Base-by-base conservation (phyloP, 2,329 filamentous ascomycete species). In the Rugonectria rugulosa region DNA sequence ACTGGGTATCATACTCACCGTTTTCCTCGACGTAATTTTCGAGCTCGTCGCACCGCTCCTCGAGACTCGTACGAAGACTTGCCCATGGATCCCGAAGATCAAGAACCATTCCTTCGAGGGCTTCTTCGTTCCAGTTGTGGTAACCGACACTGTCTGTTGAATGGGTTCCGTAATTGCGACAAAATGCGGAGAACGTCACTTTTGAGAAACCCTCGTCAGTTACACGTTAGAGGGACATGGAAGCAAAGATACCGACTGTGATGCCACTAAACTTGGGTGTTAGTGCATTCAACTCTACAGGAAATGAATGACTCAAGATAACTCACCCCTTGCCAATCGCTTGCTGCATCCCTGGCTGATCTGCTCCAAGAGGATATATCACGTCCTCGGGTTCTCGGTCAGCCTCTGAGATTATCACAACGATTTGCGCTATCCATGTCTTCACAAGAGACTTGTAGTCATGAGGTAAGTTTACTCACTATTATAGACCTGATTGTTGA, bases 91-190 rank as follows among this genome's bases (percentile, higher is more conserved):
- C 26, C 1, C 41, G 48, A 24, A 79, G 43, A 26, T 77, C 72
- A 1, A 26, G 12, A 0, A 61, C 66, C 76, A 81, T 78, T 2
- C 31, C 31, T 1, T 50, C 24, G 3, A 78, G 77, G 1, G 73
- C 73, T 61, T 81, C 77, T 43, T 74, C 64, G 45, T 82, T 82
- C 79, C 79, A 81, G 51, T 75, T 73, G n/a, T 58, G 72, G 1
- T 27, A 34, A 0, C 71, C 71, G 3, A 53, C 59, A 0, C 37
- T 31, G 0, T 4, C 0, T 0, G 76, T 78, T 3, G 0, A 47
- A 44, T 80, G 57, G 7, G 68, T 57, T 1, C 79, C 79, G 44
- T 69, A 76, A 0, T 79, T 67, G 12, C 71, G 65, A 44, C 77
- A 79, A 52, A 79, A 81, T 0, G 78, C 77, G 15, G 70, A 52